Base-by-base conservation (phyloP, 2,329 filamentous ascomycete species). In the Colletotrichum chlorophyti region DNA sequence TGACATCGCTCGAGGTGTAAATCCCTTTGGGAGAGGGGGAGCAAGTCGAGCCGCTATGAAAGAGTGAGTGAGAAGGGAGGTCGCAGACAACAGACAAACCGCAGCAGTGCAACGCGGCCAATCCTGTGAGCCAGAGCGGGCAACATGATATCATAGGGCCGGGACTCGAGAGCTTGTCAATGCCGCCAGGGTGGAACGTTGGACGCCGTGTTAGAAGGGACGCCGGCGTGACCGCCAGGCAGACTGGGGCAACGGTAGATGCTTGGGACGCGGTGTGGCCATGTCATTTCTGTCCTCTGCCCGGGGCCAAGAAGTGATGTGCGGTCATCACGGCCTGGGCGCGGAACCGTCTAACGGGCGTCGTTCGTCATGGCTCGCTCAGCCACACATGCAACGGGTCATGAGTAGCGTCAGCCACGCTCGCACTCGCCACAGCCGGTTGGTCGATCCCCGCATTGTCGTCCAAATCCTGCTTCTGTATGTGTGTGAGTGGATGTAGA, bases 381-480 rank as follows among this genome's bases (percentile, higher is more conserved):
- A 49, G 57, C 57, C 57, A 59, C 51, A 50, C 2, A 23, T 23
- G 23, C 24, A 34, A 37, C 15, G 1, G 12, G 26, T 7, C 14
- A 48, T 31, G 27, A 7, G 27, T 7, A 12, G 14, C 15, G 5
- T 27, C 19, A 58, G 47, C 53, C 53, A 58, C 26, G 19, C n/a
- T 6, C 11, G n/a, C 53, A 52, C 47, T 58, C 40, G 47, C 53
- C 53, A 58, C 53, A 58, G 9, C 19, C 27, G n/a, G 24, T 31
- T 15, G 23, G 29, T 52, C 15, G 11, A 15, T 17, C 15, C 32
- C n/a, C n/a, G n/a, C n/a, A n/a, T n/a, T n/a, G n/a, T n/a, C n/a
- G n/a, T n/a, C n/a, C n/a, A n/a, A n/a, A n/a, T n/a, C n/a, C n/a
- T n/a, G n/a, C n/a, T n/a, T n/a, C n/a, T n/a, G n/a, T n/a, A n/a